Percentiles rank a stretch among this genome's conserved stretches.
phyloP scores from a whole-genome alignment of 2,329 filamentous ascomycete genomes.

The Fusarium sp. region DNA sequence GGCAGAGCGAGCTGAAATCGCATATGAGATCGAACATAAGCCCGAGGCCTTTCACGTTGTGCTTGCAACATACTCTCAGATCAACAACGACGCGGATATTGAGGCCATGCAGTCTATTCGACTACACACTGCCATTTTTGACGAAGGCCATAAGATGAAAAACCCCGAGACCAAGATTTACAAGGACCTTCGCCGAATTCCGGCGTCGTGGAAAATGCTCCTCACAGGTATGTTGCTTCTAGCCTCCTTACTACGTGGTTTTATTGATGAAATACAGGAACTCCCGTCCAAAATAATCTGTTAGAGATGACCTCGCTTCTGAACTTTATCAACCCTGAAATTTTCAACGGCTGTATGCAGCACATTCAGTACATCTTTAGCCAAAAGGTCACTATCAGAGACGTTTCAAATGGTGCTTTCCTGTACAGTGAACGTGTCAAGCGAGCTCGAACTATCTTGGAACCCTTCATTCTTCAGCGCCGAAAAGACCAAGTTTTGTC shows the following conservation, averaged over 20 bases:
- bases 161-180: constrained; percentile 88
- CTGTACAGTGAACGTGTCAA: constrained; percentile 88
- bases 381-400: constrained; percentile 87
- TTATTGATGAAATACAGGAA: constrained; percentile 71
- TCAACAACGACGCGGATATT: constrained; percentile 64
- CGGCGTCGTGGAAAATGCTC: constrained; percentile 84
- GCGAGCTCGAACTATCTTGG: constrained; percentile 90
- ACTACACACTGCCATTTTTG: constrained; percentile 77
- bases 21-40: constrained; percentile 72
- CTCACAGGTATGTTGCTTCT: constrained; percentile 60
- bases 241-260: background rate
- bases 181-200: constrained; percentile 80
- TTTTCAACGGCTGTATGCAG: constrained; percentile 83
- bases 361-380: constrained; percentile 90
- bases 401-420: constrained; percentile 83
- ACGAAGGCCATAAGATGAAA: constrained; percentile 94
- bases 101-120: constrained; percentile 62
- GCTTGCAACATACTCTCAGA: constrained; percentile 72
- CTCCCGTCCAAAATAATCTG: constrained; percentile 93
- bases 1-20: constrained; percentile 74
- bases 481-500: constrained; percentile 93
- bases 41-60: constrained; percentile 74
- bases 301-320: constrained; percentile 91
- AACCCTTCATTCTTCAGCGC: constrained; percentile 92
- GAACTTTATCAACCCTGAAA: constrained; percentile 89